Base-by-base conservation (phyloP, 768 basidiomycete species). In the Auriculariales sp. region DNA sequence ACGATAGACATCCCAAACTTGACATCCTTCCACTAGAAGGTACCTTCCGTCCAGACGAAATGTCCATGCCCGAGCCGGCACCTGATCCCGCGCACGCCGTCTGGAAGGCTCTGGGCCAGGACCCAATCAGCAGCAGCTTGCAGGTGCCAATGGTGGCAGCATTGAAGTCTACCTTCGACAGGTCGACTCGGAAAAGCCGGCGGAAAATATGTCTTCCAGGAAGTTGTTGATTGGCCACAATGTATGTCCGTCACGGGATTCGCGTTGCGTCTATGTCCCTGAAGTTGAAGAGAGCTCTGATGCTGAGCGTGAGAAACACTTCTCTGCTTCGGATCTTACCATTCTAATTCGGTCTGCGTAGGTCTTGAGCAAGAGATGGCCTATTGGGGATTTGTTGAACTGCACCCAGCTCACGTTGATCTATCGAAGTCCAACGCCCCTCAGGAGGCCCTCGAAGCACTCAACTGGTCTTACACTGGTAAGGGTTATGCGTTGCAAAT, bases 381-480 rank as follows among this genome's bases (percentile, higher is more conserved):
- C 49, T 90, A 87, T 58, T 90, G 88, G 88, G 67, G 76, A 4
- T 90, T 80, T 58, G 72, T 90, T 64, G 82, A 87, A 61, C 65
- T 73, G 29, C 85, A 89, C 56, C 87, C 87, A 0, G 83, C 82
- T 0, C 87, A 90, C 60, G 66, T 70, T 6, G 58, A 71, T 0
- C 67, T 89, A 25, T 73, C 81, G 6, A 57, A 64, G 4, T 57
- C 64, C 5, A 71, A 68, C 35, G 79, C 81, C 9, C 72, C 72
- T 46, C 63, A 67, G 0, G 86, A 90, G 55, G 87, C 87, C 1
- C 69, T 82, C 57, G 83, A 89, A 49, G 75, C 76, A 0, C 66
- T 90, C 54, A 83, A 76, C 22, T 90, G 88, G 87, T 77, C 81
- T 7, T 86, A 82, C 64, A 82, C 86, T 2, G 81, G 81, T 79